A percentile compares a stretch with the other conserved stretches of the same genome.
Evolutionary conservation across 1,284 basidiomycete genomes (phyloP).

Genomic region (Cutaneotrichosporon spelunceum): DNA sequence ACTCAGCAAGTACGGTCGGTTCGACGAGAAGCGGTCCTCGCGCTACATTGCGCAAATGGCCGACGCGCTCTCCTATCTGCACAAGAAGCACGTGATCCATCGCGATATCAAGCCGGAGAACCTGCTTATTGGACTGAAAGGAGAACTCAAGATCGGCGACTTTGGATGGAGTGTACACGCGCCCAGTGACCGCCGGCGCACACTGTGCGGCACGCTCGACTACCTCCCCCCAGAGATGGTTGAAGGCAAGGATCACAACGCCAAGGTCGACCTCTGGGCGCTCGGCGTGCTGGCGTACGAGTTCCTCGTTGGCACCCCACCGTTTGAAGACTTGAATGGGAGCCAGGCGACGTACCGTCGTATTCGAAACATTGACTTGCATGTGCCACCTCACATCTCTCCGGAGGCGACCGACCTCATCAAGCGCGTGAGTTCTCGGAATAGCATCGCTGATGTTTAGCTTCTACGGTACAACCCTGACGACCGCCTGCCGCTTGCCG

Average conservation of each 20-base stretch:
- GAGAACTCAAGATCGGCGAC: constrained; percentile 97
- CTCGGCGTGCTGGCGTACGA: constrained; percentile 94
- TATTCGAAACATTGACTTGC: constrained; percentile 65
- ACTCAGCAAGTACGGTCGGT: constrained; percentile 76
- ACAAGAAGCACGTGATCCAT: constrained; percentile 96
- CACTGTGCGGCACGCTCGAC: constrained; percentile 91
- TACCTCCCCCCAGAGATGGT: constrained; percentile 99
- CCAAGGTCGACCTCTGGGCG: constrained; percentile 79
- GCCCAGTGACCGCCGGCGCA: constrained; percentile 80
- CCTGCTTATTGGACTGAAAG: constrained; percentile 82
- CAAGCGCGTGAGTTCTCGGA: constrained; percentile 54
- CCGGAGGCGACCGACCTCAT: constrained; percentile 68
- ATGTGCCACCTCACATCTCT: constrained; percentile 66
- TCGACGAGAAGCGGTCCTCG: constrained; percentile 80
- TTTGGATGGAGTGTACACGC: constrained; percentile 99
- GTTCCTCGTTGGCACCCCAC: constrained; percentile 86
- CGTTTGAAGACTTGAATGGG: constrained; percentile 81
- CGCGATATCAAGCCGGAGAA: constrained; percentile 99
- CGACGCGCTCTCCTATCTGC: constrained; percentile 88
- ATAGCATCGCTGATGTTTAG: constrained; percentile 53
- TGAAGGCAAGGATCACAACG: constrained; percentile 61
- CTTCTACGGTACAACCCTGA: constrained; percentile 82
- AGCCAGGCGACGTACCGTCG: constrained; percentile 76
- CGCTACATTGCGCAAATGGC: constrained; percentile 97
- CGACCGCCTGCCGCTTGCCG: constrained; percentile 71